Conservation (phyloP, 441 rosid genomes). For the Manihot esculenta region DNA sequence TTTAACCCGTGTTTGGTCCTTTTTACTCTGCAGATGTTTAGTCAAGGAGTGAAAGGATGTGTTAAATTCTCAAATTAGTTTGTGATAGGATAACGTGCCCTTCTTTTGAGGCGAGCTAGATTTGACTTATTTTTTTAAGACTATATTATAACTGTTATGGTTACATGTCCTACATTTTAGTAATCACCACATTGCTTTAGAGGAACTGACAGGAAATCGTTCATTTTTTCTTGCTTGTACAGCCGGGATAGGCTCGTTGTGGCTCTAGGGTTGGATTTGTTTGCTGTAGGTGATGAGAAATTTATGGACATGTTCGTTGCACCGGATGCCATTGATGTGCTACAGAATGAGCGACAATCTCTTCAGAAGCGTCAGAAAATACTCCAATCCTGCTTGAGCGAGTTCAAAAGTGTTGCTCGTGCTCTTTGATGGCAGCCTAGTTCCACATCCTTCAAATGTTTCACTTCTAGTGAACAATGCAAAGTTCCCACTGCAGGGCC, state of each 20-base stretch:
- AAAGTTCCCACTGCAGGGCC: background rate
- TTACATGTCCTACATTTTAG: too few relatives aligned
- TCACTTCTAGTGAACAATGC: slow-evolving; percentile 35
- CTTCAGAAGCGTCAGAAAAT: slow-evolving; percentile 82
- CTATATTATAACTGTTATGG: too few relatives aligned
- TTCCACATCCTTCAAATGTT: slow-evolving; percentile 11
- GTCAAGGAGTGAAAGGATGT: too few relatives aligned
- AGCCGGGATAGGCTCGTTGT: slow-evolving; percentile 61
- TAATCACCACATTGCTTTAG: too few relatives aligned
- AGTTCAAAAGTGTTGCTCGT: slow-evolving; percentile 73
- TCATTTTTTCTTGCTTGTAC: slow-evolving; percentile 13
- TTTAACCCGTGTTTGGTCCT: too few relatives aligned
- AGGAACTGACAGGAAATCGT: background rate
- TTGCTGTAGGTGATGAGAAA: slow-evolving; percentile 79
- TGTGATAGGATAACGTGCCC: too few relatives aligned
- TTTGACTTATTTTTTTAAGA: too few relatives aligned
- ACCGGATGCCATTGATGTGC: slow-evolving; percentile 78
- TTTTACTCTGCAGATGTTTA: too few relatives aligned
- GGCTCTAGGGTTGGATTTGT: slow-evolving; percentile 62
- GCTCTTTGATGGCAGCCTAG: slow-evolving; percentile 46
- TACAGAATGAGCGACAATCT: slow-evolving; percentile 62
- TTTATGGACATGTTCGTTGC: slow-evolving; percentile 97
- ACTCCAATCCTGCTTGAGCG: slow-evolving; percentile 83
- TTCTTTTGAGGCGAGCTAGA: too few relatives aligned
- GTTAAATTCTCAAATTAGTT: too few relatives aligned